phyloP scores from a whole-genome alignment of 495 filamentous ascomycete species.

The Neurospora africana region DNA sequence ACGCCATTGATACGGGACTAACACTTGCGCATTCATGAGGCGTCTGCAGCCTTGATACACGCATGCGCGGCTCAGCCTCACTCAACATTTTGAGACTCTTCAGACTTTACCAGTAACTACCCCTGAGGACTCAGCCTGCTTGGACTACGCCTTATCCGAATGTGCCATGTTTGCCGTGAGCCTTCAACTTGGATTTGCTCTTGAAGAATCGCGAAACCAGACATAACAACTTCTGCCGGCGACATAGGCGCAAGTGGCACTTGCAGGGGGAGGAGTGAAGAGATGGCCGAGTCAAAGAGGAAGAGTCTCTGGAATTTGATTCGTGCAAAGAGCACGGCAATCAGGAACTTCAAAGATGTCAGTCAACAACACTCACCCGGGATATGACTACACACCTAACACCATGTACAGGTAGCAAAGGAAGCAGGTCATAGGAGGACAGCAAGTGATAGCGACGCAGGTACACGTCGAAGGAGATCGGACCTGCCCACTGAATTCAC shows the following conservation, averaged over 20 bases:
- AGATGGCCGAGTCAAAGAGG: conserved; percentile 6
- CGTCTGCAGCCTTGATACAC: not conserved
- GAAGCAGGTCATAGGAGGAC: conserved; percentile 2
- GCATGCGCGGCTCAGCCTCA: not conserved
- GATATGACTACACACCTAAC: conserved; percentile 2
- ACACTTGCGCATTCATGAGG: not conserved
- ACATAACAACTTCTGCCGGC: not conserved
- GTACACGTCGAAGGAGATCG: conserved; percentile 1
- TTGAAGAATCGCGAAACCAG: not conserved
- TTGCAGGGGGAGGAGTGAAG: not conserved
- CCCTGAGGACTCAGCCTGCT: not conserved
- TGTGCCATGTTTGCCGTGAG: not conserved
- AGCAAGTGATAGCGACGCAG: conserved; percentile 7
- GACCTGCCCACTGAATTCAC: conserved; percentile 1
- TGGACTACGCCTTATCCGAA: not conserved
- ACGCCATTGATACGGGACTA: not conserved
- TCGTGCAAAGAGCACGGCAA: conserved; percentile 11
- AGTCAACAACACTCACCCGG: not conserved
- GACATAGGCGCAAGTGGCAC: not conserved
- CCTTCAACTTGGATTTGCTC: not conserved
- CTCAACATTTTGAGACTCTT: not conserved
- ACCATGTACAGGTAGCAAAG: conserved; percentile 1
- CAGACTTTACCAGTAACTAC: not conserved
- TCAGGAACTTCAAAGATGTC: conserved; percentile 6
- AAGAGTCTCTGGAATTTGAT: conserved; percentile 12